These are phyloP conservation scores for Geotrichum macrosporum DNA, from an alignment of 1,139 yeast genomes.

Conservation along the genomic window DNA sequence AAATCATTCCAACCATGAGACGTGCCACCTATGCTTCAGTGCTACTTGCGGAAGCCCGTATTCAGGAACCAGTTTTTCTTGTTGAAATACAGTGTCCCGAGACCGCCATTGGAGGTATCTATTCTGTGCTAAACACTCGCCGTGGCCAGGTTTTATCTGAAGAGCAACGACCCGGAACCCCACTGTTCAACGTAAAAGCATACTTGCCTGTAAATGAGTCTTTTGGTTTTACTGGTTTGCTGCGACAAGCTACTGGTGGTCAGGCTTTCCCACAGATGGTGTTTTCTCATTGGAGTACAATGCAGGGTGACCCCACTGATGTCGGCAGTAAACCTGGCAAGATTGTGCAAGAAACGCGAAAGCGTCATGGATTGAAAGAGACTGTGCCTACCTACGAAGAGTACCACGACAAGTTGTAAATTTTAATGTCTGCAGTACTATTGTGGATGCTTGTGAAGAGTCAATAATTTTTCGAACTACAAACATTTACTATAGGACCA, in stretches of 20 bases:
- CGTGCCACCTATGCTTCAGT: slow-evolving; percentile 98
- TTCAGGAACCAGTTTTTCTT: slow-evolving; percentile 98
- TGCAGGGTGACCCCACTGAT: slow-evolving; percentile 91
- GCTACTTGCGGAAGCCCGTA: slow-evolving; percentile 97
- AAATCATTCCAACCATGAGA: slow-evolving; percentile 99
- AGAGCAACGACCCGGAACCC: slow-evolving; percentile 99
- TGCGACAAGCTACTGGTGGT: slow-evolving; percentile 99
- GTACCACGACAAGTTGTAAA: slow-evolving; percentile 98
- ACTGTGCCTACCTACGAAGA: slow-evolving; percentile 98
- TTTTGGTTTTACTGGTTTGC: slow-evolving; percentile 99
- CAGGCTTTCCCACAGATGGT: slow-evolving; percentile 99
- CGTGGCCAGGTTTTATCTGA: slow-evolving; percentile 99
- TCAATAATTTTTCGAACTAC: too few relatives aligned
- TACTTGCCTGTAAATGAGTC: slow-evolving; percentile 99
- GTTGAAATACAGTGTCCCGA: slow-evolving; percentile 99
- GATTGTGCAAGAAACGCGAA: slow-evolving; percentile 85
- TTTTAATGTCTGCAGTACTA: slow-evolving; percentile 16
- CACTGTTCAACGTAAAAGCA: slow-evolving; percentile 98
- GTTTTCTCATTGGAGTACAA: slow-evolving; percentile 95
- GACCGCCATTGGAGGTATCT: slow-evolving; percentile 99
- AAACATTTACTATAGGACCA: too few relatives aligned
- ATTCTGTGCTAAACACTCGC: slow-evolving; percentile 99
- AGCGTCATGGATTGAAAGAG: slow-evolving; percentile 96
- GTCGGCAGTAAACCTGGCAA: slow-evolving; percentile 91
- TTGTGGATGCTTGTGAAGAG: slow-evolving; percentile 2